Percentiles rank a stretch among this genome's conserved stretches.
Conservation (phyloP, 768 basidiomycete genomes). For the Leccinum sublutescens region DNA sequence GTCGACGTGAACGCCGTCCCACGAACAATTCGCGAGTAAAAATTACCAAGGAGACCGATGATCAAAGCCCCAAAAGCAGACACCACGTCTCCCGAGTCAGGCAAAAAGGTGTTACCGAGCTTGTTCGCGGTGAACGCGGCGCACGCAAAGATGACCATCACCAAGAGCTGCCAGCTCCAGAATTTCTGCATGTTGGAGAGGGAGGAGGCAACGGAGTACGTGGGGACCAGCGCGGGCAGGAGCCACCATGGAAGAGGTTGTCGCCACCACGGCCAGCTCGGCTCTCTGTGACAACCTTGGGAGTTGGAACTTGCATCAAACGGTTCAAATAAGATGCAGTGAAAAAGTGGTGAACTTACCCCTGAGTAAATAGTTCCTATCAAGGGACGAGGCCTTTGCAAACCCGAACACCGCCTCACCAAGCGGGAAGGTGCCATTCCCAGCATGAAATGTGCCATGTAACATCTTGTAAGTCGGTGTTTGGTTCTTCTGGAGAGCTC, state of each 20-base stretch:
- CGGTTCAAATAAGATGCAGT: not conserved
- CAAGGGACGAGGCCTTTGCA: slow-evolving; percentile 34
- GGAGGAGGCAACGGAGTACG: slow-evolving; percentile 72
- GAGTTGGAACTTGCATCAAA: too few relatives aligned
- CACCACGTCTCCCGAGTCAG: slow-evolving; percentile 69
- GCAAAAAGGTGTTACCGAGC: slow-evolving; percentile 56
- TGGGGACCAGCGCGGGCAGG: slow-evolving; percentile 71
- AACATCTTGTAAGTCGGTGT: slow-evolving; percentile 41
- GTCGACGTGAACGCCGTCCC: slow-evolving; percentile 88
- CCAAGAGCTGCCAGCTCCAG: slow-evolving; percentile 64
- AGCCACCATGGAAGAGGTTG: slow-evolving; percentile 82
- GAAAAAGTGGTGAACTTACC: slow-evolving; percentile 12
- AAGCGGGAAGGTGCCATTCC: slow-evolving; percentile 46
- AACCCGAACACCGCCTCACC: slow-evolving; percentile 49
- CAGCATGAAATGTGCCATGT: slow-evolving; percentile 53
- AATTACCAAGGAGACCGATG: slow-evolving; percentile 75
- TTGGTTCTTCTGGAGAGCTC: slow-evolving; percentile 31
- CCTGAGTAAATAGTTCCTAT: slow-evolving; percentile 31
- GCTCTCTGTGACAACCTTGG: slow-evolving; percentile 72
- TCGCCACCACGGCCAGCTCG: slow-evolving; percentile 73
- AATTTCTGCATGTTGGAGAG: slow-evolving; percentile 74
- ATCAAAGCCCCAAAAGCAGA: slow-evolving; percentile 77
- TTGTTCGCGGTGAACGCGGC: slow-evolving; percentile 71
- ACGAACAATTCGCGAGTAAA: slow-evolving; percentile 71
- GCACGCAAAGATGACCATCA: slow-evolving; percentile 84